These are phyloP conservation scores for Penicillium sclerotiorum DNA, from an alignment of 2,329 filamentous ascomycete species.

Conservation along the genomic window DNA sequence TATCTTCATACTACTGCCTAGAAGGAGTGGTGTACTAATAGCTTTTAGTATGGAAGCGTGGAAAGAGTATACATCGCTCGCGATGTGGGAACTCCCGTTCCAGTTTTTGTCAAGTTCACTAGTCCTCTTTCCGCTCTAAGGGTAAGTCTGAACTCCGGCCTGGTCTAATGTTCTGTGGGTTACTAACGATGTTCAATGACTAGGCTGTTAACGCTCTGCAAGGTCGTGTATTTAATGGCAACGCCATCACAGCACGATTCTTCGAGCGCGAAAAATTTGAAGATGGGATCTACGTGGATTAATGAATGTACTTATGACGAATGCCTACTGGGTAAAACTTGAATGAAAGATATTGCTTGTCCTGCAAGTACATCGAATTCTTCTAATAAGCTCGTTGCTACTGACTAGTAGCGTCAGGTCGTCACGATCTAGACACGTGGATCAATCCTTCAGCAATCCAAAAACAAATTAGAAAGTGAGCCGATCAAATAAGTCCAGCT, in stretches of 20 bases:
- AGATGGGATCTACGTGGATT: constrained; percentile 54
- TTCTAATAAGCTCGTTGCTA: background rate
- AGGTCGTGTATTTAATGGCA: constrained; percentile 85
- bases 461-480: background rate
- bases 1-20: background rate
- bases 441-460: background rate
- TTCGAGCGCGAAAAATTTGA: constrained; percentile 85
- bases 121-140: constrained; percentile 80
- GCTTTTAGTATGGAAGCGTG: constrained; percentile 72
- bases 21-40: background rate
- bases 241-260: constrained; percentile 78
- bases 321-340: background rate
- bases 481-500: background rate
- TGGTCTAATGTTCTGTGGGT: background rate
- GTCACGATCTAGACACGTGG: background rate
- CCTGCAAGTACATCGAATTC: background rate
- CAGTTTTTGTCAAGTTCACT: constrained; percentile 93
- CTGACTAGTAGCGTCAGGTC: background rate
- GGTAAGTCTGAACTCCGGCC: constrained; percentile 55
- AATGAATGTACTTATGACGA: constrained; percentile 1
- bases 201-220: constrained; percentile 88
- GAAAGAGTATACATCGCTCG: constrained; percentile 77
- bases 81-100: constrained; percentile 53
- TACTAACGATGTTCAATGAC: constrained; percentile 3
- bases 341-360: background rate